A percentile compares a stretch with the other conserved stretches of the same genome.
These are phyloP conservation scores for Dendrocalamus sinicus DNA, from an alignment of 176 grass and related monocot genomes.

Conservation along the genomic window DNA sequence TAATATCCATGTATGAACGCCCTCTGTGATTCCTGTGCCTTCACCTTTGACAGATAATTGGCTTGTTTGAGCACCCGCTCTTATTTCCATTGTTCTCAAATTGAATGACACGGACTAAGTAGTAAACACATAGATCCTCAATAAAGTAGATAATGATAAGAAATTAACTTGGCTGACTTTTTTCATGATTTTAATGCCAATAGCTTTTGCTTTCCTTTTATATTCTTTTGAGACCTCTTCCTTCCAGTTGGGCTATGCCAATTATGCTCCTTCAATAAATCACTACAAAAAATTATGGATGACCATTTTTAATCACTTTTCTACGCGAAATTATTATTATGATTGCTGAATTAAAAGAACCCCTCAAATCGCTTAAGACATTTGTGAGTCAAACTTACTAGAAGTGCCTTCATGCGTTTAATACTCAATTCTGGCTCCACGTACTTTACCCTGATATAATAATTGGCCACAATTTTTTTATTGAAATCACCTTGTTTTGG, in stretches of 20 bases:
- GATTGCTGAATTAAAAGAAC: neutral
- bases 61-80: neutral
- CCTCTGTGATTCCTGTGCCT: neutral
- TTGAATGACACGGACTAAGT: neutral
- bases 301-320: neutral
- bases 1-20: neutral
- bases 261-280: constrained; percentile 3
- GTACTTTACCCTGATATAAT: neutral
- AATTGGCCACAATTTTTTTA: constrained; percentile 5
- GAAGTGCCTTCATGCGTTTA: neutral
- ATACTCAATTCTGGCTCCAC: neutral
- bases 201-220: neutral
- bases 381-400: neutral
- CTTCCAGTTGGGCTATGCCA: neutral
- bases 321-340: neutral
- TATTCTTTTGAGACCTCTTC: constrained; percentile 9
- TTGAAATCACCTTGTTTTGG: constrained; percentile 15
- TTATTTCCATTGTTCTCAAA: constrained; percentile 17
- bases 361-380: neutral
- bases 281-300: neutral
- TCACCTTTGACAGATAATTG: neutral
- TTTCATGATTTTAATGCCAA: neutral
- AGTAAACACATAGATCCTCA: neutral
- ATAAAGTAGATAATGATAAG: constrained; percentile 22
- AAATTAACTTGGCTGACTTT: neutral